These are phyloP conservation scores for Lithospermum erythrorhizon DNA, from an alignment of 257 asterid genomes.

Conservation along the genomic window DNA sequence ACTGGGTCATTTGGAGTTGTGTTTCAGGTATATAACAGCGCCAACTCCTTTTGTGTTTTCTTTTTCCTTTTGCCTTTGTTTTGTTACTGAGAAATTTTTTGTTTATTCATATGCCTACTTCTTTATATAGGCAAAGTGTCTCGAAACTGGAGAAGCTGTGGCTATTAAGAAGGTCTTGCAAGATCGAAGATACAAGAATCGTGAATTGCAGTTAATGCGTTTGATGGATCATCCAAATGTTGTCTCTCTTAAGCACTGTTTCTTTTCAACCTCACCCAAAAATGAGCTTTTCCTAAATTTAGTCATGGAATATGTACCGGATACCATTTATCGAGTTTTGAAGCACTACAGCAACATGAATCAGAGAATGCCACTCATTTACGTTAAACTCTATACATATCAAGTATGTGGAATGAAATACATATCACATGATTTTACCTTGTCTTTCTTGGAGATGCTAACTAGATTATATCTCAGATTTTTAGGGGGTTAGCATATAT, in stretches of 20 bases:
- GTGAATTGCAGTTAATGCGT: conserved; percentile 90
- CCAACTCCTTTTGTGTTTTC: neutral
- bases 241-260: conserved; percentile 83
- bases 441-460: neutral
- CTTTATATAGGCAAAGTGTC: conserved; percentile 66
- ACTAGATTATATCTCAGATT: conserved; percentile 37
- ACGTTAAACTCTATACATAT: conserved; percentile 80
- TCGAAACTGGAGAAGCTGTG: conserved; percentile 92
- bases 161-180: conserved; percentile 94
- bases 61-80: neutral
- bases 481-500: conserved; percentile 92
- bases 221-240: conserved; percentile 93
- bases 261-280: conserved; percentile 76
- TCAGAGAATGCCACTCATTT: conserved; percentile 90
- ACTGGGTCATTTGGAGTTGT: conserved; percentile 49
- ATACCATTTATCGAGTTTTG: conserved; percentile 57
- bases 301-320: conserved; percentile 95
- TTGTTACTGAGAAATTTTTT: neutral
- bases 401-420: conserved; percentile 39
- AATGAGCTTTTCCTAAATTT: conserved; percentile 85
- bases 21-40: conserved; percentile 17
- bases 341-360: conserved; percentile 65
- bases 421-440: neutral
- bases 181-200: conserved; percentile 87
- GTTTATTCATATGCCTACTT: neutral